These are phyloP conservation scores for Helicocarpus griseus DNA, from an alignment of 2,329 filamentous ascomycete genomes.

Conservation along the genomic window DNA sequence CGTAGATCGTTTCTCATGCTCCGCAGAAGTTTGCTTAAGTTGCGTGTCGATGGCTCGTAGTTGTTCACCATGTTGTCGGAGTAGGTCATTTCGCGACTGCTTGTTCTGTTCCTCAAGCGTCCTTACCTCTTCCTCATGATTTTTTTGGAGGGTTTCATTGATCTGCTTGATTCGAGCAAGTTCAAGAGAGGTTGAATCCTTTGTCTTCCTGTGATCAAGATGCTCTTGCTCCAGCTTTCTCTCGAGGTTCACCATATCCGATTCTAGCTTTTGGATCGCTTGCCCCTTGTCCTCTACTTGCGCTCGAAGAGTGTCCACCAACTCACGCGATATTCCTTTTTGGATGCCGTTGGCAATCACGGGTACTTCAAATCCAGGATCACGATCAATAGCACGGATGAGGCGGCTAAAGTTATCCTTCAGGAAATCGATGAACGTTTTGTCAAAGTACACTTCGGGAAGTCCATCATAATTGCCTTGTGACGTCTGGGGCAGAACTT, in stretches of 20 bases:
- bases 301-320: conserved; percentile 73
- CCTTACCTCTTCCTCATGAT: conserved; percentile 58
- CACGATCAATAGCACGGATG: conserved; percentile 75
- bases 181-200: conserved; percentile 48
- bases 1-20: conserved; percentile 31
- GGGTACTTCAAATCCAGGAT: conserved; percentile 78
- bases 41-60: conserved; percentile 40
- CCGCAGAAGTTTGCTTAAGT: conserved; percentile 33
- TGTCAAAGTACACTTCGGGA: conserved; percentile 77
- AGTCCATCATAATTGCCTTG: conserved; percentile 45
- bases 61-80: conserved; percentile 37
- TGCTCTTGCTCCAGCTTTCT: conserved; percentile 59
- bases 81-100: conserved; percentile 30
- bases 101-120: conserved; percentile 43
- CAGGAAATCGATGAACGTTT: conserved; percentile 81
- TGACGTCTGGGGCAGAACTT: conserved; percentile 66
- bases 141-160: conserved; percentile 60
- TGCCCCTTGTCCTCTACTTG: conserved; percentile 67
- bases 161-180: conserved; percentile 51
- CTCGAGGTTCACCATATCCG: conserved; percentile 44
- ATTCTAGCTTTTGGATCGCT: conserved; percentile 47
- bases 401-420: conserved; percentile 92
- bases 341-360: conserved; percentile 69
- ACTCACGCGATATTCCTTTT: conserved; percentile 84
- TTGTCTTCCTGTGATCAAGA: conserved; percentile 58